A percentile compares a stretch with the other conserved stretches of the same genome.
Evolutionary conservation across 306 rosid species (phyloP).

Genomic region (Trifolium pratense): DNA sequence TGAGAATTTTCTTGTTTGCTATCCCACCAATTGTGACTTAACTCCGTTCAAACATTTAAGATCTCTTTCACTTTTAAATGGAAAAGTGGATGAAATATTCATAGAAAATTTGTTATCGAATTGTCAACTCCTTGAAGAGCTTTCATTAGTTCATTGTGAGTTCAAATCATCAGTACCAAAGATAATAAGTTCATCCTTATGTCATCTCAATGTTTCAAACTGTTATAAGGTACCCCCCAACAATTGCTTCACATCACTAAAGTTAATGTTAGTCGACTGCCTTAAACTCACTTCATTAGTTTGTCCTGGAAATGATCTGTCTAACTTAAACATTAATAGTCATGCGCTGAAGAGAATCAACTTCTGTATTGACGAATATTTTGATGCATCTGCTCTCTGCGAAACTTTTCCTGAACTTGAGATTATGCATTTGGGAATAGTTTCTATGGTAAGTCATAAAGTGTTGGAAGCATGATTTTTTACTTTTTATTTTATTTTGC

Average conservation of each 20-base stretch:
- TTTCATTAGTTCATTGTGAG: background rate
- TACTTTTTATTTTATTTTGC: background rate
- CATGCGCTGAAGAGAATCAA: background rate
- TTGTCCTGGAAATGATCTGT: background rate
- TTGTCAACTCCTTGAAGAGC: background rate
- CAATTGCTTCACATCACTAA: accelerated
- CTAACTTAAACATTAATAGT: background rate
- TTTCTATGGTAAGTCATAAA: background rate
- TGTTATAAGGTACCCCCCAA: accelerated
- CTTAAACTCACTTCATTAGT: background rate
- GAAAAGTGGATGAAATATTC: background rate
- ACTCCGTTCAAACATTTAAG: no score
- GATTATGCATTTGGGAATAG: background rate
- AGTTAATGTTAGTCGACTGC: background rate
- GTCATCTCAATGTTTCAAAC: background rate
- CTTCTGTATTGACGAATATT: background rate
- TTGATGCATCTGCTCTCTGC: background rate
- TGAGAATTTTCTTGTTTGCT: background rate
- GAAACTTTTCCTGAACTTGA: constrained; percentile 15
- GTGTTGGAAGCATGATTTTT: background rate
- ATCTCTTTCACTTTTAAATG: background rate
- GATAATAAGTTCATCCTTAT: background rate
- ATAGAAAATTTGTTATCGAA: background rate
- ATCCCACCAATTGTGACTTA: no score
- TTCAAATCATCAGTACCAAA: background rate